phyloP scores from a whole-genome alignment of 2,329 filamentous ascomycete genomes.

The Aurifilum marmelostoma region DNA sequence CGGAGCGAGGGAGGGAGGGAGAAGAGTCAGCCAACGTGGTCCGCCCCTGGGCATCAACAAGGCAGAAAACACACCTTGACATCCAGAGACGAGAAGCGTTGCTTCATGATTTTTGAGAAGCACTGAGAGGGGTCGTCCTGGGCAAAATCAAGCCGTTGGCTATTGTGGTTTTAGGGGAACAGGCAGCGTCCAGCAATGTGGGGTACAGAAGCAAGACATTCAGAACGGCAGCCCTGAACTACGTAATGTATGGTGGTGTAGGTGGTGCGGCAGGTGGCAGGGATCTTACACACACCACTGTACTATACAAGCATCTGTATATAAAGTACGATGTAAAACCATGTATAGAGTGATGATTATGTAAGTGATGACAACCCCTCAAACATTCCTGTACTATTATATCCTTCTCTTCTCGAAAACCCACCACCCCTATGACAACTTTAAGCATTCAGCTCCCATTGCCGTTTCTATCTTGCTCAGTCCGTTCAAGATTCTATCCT shows the following conservation, averaged over 20 bases:
- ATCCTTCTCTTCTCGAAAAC: too few relatives aligned
- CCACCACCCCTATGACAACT: neutral
- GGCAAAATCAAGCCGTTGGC: neutral
- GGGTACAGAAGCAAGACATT: neutral
- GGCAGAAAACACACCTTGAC: conserved; percentile 58
- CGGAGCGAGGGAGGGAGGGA: neutral
- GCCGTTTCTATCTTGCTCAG: too few relatives aligned
- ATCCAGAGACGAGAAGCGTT: conserved; percentile 78
- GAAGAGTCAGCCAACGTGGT: neutral
- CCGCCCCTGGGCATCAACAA: neutral
- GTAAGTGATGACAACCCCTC: neutral
- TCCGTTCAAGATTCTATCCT: too few relatives aligned
- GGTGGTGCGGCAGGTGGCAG: too few relatives aligned
- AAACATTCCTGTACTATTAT: neutral
- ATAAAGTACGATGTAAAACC: too few relatives aligned
- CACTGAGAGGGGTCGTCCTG: neutral
- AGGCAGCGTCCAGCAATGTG: neutral
- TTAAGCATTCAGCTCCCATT: neutral
- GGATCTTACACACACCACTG: too few relatives aligned
- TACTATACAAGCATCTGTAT: too few relatives aligned
- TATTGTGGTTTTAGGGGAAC: neutral
- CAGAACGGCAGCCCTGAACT: too few relatives aligned
- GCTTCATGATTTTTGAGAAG: conserved; percentile 66
- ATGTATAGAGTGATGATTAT: neutral
- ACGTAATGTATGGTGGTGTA: too few relatives aligned